phyloP scores from a whole-genome alignment of 1,139 yeast species.

The Wickerhamiella infanticola region DNA sequence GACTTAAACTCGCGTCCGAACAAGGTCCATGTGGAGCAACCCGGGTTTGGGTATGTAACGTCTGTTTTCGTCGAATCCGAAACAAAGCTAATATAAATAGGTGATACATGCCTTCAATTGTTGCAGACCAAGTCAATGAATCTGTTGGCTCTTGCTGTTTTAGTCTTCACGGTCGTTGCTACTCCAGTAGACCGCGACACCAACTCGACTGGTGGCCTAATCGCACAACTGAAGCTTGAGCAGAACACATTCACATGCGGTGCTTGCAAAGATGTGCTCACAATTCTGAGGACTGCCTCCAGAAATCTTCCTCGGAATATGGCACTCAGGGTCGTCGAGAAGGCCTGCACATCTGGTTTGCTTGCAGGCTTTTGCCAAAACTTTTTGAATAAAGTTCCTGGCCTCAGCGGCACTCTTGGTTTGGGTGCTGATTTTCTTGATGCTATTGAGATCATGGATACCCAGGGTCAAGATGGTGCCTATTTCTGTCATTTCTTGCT shows the following conservation, averaged over 20 bases:
- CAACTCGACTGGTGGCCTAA: neutral
- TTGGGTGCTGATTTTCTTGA: conserved; percentile 30
- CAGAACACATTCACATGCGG: neutral
- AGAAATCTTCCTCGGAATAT: neutral
- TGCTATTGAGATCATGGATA: conserved; percentile 33
- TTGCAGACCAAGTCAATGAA: neutral
- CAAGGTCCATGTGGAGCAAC: no score
- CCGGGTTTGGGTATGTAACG: no score
- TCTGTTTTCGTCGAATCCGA: no score
- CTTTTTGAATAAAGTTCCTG: neutral
- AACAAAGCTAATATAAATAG: no score
- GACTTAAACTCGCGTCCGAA: no score
- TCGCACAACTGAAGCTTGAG: neutral
- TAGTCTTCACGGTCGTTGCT: neutral
- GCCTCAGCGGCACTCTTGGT: conserved; percentile 6
- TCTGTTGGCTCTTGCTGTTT: neutral
- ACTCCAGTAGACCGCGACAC: neutral
- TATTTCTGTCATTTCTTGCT: conserved; percentile 39
- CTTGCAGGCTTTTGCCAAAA: neutral
- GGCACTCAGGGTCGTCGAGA: neutral
- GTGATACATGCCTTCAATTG: no score
- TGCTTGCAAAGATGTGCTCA: neutral
- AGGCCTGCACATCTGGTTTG: neutral
- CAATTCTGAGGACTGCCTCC: neutral
- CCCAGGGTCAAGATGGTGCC: conserved; percentile 33